A percentile compares a stretch with the other conserved stretches of the same genome.
These are phyloP conservation scores for Cladosporium sp. DNA, from an alignment of 2,329 filamentous ascomycete species.

Conservation along the genomic window DNA sequence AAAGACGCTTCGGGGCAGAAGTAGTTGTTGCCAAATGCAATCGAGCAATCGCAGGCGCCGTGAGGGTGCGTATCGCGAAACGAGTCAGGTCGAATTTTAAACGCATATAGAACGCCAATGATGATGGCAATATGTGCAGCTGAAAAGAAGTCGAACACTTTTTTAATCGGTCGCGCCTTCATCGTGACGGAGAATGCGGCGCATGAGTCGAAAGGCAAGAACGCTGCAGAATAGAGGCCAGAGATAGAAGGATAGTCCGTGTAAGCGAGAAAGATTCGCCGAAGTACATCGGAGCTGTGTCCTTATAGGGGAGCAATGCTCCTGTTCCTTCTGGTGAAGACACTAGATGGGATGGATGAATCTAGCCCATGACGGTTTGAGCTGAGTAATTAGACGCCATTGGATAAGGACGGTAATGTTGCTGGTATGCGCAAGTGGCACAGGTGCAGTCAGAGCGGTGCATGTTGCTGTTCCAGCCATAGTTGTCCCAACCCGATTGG, in stretches of 20 bases:
- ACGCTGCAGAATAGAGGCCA: slow-evolving; percentile 5
- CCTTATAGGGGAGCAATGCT: no score
- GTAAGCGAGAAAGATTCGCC: no score
- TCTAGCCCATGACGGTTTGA: slow-evolving; percentile 34
- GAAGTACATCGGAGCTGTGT: no score
- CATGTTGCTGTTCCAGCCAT: slow-evolving; percentile 20
- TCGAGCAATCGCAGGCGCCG: slow-evolving; percentile 1
- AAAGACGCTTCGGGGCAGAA: neutral
- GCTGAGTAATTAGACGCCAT: slow-evolving; percentile 29
- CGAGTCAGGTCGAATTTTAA: neutral
- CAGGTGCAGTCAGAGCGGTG: slow-evolving; percentile 35
- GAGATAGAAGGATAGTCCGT: neutral
- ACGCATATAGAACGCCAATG: slow-evolving; percentile 5
- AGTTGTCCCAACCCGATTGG: slow-evolving; percentile 27
- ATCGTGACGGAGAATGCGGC: neutral
- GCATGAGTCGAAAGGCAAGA: neutral
- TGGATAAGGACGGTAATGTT: slow-evolving; percentile 32
- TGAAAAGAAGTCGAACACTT: slow-evolving; percentile 3
- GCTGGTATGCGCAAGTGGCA: slow-evolving; percentile 30
- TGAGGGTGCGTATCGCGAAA: neutral
- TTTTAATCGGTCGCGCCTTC: neutral
- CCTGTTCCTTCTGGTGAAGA: no score
- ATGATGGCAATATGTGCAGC: slow-evolving; percentile 10
- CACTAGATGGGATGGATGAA: neutral
- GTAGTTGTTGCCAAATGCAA: neutral